phyloP scores from a whole-genome alignment of 306 rosid genomes.

The Alnus glutinosa region DNA sequence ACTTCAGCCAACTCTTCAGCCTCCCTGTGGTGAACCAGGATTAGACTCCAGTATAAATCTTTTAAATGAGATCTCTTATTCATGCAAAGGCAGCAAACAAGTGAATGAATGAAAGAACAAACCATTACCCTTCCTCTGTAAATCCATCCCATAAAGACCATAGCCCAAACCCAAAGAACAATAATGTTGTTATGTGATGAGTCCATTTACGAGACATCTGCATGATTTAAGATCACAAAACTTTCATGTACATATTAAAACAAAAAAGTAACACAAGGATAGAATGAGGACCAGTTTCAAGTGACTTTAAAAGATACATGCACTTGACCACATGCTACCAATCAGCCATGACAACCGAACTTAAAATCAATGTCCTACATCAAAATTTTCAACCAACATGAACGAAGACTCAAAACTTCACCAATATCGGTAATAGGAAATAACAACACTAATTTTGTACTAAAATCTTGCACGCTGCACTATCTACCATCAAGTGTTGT shows the following conservation, averaged over 20 bases:
- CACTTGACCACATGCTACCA: neutral
- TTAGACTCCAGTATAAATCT: slow-evolving; percentile 13
- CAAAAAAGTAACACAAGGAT: neutral
- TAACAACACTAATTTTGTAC: neutral
- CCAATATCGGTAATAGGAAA: neutral
- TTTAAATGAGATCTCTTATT: slow-evolving; percentile 2
- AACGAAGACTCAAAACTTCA: neutral
- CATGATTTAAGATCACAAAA: slow-evolving; percentile 28
- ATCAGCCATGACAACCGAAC: neutral
- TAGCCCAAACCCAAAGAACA: slow-evolving; percentile 83
- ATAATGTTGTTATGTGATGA: slow-evolving; percentile 79
- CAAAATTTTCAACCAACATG: neutral
- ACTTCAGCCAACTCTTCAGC: slow-evolving; percentile 90
- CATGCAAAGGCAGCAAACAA: slow-evolving; percentile 20
- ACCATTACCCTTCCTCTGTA: slow-evolving; percentile 60
- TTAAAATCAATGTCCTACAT: neutral
- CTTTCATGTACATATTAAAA: neutral
- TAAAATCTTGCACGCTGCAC: neutral
- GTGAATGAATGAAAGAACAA: slow-evolving; percentile 7
- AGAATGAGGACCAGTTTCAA: slow-evolving; percentile 1
- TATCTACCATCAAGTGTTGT: neutral
- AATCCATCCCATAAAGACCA: slow-evolving; percentile 95
- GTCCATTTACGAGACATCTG: slow-evolving; percentile 84
- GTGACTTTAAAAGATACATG: slow-evolving; percentile 10
- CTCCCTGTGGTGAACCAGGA: slow-evolving; percentile 57